These are phyloP conservation scores for Fraxinus dipetala DNA, from an alignment of 305 asterid species.

Conservation along the genomic window DNA sequence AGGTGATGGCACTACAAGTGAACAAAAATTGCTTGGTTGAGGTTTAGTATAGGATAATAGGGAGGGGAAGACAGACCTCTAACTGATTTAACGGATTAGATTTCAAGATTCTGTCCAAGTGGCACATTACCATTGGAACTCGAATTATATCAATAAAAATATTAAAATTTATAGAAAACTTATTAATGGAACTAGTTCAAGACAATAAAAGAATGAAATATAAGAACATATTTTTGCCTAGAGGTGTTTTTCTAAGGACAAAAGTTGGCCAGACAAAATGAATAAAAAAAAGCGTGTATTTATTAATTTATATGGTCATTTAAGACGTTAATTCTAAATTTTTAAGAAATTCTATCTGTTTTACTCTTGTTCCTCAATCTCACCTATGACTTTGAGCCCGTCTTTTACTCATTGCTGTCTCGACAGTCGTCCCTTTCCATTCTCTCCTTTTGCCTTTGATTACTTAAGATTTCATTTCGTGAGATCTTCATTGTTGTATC, in stretches of 20 bases:
- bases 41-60: constrained; percentile 38
- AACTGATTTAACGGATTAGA: constrained; percentile 65
- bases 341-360: background rate
- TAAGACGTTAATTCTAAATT: background rate
- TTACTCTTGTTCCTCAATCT: background rate
- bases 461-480: background rate
- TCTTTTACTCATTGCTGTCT: background rate
- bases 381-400: background rate
- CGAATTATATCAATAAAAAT: background rate
- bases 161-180: background rate
- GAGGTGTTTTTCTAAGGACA: background rate
- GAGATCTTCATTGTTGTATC: background rate
- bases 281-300: background rate
- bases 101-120: constrained; percentile 29
- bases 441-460: background rate
- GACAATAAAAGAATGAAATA: background rate
- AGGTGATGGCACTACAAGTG: background rate
- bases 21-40: constrained; percentile 40
- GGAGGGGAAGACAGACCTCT: constrained; percentile 29
- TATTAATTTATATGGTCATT: background rate
- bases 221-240: background rate
- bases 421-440: background rate
- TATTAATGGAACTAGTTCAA: background rate
- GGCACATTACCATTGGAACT: background rate
- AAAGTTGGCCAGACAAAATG: background rate